phyloP scores from a whole-genome alignment of 345 rosid species.

The Eucalyptus fibrosa region DNA sequence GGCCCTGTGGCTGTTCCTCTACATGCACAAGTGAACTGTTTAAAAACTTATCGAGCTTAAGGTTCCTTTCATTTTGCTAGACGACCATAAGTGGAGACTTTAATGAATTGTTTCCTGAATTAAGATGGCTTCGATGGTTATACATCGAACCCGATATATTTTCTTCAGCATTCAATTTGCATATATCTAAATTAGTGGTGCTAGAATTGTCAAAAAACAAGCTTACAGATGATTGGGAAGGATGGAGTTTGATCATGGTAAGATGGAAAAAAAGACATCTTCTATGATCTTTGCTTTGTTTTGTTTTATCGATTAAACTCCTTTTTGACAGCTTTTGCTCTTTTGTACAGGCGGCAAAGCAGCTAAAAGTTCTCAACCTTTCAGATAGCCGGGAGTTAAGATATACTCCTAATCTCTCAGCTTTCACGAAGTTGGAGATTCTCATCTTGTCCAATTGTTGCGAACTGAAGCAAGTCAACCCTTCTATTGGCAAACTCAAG shows the following conservation, averaged over 20 bases:
- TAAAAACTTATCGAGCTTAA: background rate
- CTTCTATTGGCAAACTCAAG: background rate
- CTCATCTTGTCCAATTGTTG: accelerated
- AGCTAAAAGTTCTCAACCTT: background rate
- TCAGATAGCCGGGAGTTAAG: accelerated
- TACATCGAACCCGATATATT: accelerated
- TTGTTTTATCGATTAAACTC: too few relatives aligned
- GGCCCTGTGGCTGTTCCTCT: accelerated
- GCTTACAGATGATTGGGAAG: background rate
- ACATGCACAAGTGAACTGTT: background rate
- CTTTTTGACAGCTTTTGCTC: background rate
- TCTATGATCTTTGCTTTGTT: background rate
- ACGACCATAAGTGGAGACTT: background rate
- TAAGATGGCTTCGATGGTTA: background rate
- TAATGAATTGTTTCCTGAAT: background rate
- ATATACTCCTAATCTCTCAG: background rate
- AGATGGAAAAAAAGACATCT: background rate
- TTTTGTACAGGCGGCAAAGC: background rate
- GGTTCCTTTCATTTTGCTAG: background rate
- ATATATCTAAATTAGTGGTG: background rate
- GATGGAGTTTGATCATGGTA: background rate
- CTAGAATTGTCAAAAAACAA: background rate
- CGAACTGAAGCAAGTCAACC: background rate
- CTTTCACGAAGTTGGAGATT: background rate
- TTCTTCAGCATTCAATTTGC: background rate